phyloP scores from a whole-genome alignment of 352 stramenopile species.

The Globisporangium paddicum region DNA sequence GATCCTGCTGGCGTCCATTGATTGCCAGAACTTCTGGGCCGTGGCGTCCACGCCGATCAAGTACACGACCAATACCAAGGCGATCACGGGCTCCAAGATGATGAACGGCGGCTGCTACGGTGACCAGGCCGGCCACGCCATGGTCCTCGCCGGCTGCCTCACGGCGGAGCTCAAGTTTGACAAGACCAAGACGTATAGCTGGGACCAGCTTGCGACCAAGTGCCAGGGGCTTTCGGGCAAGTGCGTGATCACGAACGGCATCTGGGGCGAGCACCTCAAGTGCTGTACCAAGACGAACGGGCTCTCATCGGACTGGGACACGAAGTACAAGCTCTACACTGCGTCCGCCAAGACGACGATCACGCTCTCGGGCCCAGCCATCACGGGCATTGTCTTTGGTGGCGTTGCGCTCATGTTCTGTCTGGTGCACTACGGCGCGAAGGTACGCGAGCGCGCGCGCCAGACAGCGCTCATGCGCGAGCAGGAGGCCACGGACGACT shows the following conservation, averaged over 20 bases:
- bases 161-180: constrained; percentile 65
- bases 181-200: constrained; percentile 80
- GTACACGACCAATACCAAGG: constrained; percentile 66
- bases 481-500: constrained; percentile 85
- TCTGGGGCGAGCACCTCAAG: constrained; percentile 80
- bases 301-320: constrained; percentile 67
- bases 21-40: constrained; percentile 85
- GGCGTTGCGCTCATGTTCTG: constrained; percentile 78
- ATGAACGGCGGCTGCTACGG: constrained; percentile 86
- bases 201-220: constrained; percentile 79
- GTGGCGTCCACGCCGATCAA: constrained; percentile 73
- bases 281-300: constrained; percentile 63
- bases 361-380: constrained; percentile 57
- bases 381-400: constrained; percentile 79
- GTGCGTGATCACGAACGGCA: constrained; percentile 81
- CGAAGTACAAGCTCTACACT: constrained; percentile 64
- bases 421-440: constrained; percentile 78
- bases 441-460: constrained; percentile 71
- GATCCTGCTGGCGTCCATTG: constrained; percentile 80
- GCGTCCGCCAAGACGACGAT: constrained; percentile 40
- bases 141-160: constrained; percentile 81
- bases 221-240: constrained; percentile 70
- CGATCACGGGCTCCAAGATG: constrained; percentile 71
- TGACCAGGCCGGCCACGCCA: constrained; percentile 38
- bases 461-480: constrained; percentile 86